phyloP scores from a whole-genome alignment of 306 rosid genomes.

The Begonia loranthoides region DNA sequence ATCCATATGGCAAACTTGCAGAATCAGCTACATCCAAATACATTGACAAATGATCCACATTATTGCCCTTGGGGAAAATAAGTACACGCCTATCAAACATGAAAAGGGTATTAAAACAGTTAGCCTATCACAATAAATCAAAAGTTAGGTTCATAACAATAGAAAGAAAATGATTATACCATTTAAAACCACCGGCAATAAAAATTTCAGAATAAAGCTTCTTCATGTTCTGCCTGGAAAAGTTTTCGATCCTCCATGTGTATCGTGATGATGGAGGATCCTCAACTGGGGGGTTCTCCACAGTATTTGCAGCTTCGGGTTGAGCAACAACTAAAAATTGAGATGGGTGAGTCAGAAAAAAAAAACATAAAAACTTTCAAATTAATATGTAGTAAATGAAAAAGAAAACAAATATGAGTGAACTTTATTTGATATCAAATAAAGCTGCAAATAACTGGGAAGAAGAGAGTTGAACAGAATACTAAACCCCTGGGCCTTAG shows the following conservation, averaged over 20 bases:
- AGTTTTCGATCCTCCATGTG: constrained; percentile 79
- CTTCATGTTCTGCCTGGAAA: constrained; percentile 53
- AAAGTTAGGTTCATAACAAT: too few relatives aligned
- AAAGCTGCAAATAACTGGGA: too few relatives aligned
- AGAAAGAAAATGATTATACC: constrained; percentile 25
- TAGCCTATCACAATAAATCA: too few relatives aligned
- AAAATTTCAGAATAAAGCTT: constrained; percentile 69
- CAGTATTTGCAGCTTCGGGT: constrained; percentile 49
- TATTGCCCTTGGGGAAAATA: constrained; percentile 86
- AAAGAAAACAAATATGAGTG: not conserved
- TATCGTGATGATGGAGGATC: constrained; percentile 64
- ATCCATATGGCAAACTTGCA: constrained; percentile 63
- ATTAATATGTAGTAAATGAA: not conserved
- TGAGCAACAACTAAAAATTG: constrained; percentile 44
- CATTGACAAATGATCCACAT: constrained; percentile 78
- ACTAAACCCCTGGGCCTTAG: too few relatives aligned
- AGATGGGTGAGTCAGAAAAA: constrained; percentile 3
- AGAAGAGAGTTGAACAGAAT: too few relatives aligned
- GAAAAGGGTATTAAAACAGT: not conserved
- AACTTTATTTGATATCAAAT: too few relatives aligned
- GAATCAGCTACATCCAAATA: constrained; percentile 87
- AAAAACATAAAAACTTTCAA: constrained; percentile 1
- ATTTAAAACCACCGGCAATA: constrained; percentile 66
- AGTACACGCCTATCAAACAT: constrained; percentile 51
- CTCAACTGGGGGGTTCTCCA: constrained; percentile 66